Evolutionary conservation across 257 asterid genomes (phyloP).

Genomic region (Rehmannia glutinosa): DNA sequence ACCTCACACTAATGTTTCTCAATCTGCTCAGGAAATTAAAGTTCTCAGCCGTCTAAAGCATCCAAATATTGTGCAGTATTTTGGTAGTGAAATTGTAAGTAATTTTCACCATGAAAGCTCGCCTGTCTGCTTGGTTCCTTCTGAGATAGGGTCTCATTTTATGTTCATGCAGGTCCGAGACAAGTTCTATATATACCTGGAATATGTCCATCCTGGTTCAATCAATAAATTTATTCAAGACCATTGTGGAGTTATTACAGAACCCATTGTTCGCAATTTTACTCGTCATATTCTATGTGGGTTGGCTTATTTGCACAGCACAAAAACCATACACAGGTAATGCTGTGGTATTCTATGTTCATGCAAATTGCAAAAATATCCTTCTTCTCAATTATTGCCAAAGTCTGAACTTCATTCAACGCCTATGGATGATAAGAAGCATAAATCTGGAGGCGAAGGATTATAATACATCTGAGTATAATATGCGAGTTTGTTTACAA

Average conservation of each 20-base stretch:
- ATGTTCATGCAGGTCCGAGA: conserved; percentile 56
- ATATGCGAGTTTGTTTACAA: too few relatives aligned
- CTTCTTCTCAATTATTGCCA: too few relatives aligned
- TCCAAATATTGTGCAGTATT: conserved; percentile 88
- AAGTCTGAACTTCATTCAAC: too few relatives aligned
- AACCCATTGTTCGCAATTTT: conserved; percentile 82
- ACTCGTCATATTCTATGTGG: conserved; percentile 92
- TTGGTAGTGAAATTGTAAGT: conserved; percentile 84
- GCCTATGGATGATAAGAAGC: too few relatives aligned
- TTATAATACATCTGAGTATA: too few relatives aligned
- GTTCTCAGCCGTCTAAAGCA: conserved; percentile 87
- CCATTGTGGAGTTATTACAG: conserved; percentile 83
- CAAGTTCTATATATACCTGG: conserved; percentile 79
- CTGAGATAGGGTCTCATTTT: conserved; percentile 15
- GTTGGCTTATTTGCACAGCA: conserved; percentile 83
- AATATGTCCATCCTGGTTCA: conserved; percentile 95
- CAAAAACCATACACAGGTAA: conserved; percentile 89
- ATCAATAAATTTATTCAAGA: conserved; percentile 71
- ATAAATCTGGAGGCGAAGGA: too few relatives aligned
- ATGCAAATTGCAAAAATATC: neutral
- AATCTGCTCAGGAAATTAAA: conserved; percentile 63
- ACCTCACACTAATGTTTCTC: conserved; percentile 12
- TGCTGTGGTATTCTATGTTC: neutral
- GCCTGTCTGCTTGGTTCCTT: conserved; percentile 8
- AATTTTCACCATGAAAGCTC: neutral